Evolutionary conservation across 2,329 filamentous ascomycete species (phyloP).

Genomic region (Celoporthe dispersa): DNA sequence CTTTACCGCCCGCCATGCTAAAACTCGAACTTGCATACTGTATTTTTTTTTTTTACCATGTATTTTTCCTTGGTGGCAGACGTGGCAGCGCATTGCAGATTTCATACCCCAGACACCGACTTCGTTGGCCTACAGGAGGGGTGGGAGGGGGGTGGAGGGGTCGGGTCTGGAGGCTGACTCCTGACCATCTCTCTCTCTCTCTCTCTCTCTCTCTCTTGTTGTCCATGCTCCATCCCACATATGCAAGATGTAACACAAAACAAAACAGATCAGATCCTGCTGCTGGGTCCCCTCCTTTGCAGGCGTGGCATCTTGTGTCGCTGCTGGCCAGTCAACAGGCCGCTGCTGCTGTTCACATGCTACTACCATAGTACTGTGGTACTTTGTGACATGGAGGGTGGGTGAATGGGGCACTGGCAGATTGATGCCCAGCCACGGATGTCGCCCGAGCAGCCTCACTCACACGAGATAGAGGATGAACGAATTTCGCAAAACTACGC

Average conservation of each 20-base stretch:
- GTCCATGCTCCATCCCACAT: neutral
- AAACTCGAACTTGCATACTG: neutral
- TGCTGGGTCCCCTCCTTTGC: neutral
- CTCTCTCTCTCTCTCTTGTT: neutral
- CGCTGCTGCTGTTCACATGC: neutral
- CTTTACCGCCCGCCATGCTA: constrained; percentile 3
- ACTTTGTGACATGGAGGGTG: neutral
- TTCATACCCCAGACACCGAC: constrained; percentile 1
- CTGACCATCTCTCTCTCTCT: neutral
- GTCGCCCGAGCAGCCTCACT: neutral
- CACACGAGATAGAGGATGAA: neutral
- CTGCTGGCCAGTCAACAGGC: neutral
- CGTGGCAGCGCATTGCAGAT: constrained; percentile 20
- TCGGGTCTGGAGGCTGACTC: neutral
- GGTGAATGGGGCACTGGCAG: neutral
- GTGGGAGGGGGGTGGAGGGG: neutral
- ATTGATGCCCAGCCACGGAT: constrained; percentile 1
- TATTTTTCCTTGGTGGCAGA: neutral
- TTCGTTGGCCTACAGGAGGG: neutral
- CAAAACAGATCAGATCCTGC: neutral
- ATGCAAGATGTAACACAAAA: neutral
- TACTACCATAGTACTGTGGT: neutral
- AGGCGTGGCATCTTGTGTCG: constrained; percentile 4
- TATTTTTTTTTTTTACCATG: neutral
- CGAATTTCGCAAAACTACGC: neutral